Evolutionary conservation across 345 rosid genomes (phyloP), one percentile per base, ranked within the genome.

Genomic region (Salix arbutifolia): DNA sequence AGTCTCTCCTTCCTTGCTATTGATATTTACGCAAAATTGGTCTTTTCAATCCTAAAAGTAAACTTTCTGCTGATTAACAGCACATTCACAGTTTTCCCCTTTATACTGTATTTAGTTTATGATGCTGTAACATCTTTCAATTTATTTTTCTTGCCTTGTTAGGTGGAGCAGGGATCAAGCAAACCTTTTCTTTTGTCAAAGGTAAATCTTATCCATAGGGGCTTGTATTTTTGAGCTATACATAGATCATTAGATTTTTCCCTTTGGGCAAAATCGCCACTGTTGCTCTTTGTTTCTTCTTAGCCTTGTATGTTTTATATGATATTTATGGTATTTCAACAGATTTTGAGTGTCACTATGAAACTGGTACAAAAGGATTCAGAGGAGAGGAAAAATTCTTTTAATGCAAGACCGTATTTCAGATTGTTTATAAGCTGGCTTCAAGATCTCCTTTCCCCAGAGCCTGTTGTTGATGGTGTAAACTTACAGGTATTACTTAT

Each of bases 1-100:
- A 83, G 78, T 83, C 84, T 93, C 46, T 91, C 96, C 14, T 93
- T 96, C 77, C 88, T 91, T 79, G 93, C 90, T 40, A 92, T 96
- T 13, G 99, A 96, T 82, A 87, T 90, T 19, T 96, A 89, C 89
- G 94, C 97, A 40, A 93, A 91, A 79, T 96, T 96, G 58, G 89
- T 93, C 21, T 83, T 83, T 71, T 88, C 97, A 64, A 85, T 90
- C 65, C 73, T 85, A 69, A 84, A 83, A 90, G 95, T 91, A 62
- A 26, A 25, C 19, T 35, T 75, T 67, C 28, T 67, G 37, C 30
- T 67, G 5, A 67, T n/a, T 30, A 26, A 33, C 19, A 67, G 23
- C 52, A 58, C 23, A 42, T n/a, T 48, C 61, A 14, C 40, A 14
- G n/a, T 19, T 4, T 58, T 46, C 67, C 67, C 26, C 61, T 37